Evolutionary conservation across 1,139 yeast species (phyloP).

Genomic region (Blastobotrys apis): DNA sequence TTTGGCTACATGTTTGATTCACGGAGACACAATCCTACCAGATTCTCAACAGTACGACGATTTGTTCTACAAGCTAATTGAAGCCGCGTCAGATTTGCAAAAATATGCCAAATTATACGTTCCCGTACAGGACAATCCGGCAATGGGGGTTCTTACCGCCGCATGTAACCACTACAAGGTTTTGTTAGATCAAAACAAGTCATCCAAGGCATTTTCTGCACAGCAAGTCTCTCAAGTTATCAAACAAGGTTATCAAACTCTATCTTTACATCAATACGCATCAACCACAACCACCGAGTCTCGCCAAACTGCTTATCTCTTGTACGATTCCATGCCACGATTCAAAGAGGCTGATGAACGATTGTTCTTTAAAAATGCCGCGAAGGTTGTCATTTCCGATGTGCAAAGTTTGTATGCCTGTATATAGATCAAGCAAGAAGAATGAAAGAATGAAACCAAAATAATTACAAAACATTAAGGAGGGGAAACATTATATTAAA

Average conservation of each 20-base stretch:
- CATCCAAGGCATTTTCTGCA: conserved; percentile 19
- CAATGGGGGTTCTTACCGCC: conserved; percentile 24
- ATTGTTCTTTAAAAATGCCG: conserved; percentile 26
- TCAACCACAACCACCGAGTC: conserved; percentile 13
- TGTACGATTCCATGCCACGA: conserved; percentile 26
- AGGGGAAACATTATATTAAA: conserved; percentile 1
- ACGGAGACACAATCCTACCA: conserved; percentile 33
- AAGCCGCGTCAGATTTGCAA: conserved; percentile 25
- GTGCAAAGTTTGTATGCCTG: conserved; percentile 23
- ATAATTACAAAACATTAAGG: no score
- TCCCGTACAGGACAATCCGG: conserved; percentile 16
- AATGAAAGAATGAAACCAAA: not conserved
- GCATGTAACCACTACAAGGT: conserved; percentile 29
- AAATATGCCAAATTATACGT: conserved; percentile 20
- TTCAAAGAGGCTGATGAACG: conserved; percentile 29
- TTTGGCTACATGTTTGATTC: conserved; percentile 32
- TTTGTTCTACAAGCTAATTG: conserved; percentile 34
- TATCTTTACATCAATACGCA: conserved; percentile 27
- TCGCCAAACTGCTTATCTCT: conserved; percentile 14
- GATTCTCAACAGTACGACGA: conserved; percentile 34
- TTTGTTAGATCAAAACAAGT: conserved; percentile 15
- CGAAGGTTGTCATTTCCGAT: conserved; percentile 26
- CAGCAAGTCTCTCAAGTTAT: conserved; percentile 27
- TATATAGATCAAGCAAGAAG: not conserved
- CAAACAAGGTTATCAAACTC: conserved; percentile 29